Percentiles rank a stretch among this genome's conserved stretches.
phyloP scores from a whole-genome alignment of 176 grass and related monocot genomes.

The Oryza longistaminata region DNA sequence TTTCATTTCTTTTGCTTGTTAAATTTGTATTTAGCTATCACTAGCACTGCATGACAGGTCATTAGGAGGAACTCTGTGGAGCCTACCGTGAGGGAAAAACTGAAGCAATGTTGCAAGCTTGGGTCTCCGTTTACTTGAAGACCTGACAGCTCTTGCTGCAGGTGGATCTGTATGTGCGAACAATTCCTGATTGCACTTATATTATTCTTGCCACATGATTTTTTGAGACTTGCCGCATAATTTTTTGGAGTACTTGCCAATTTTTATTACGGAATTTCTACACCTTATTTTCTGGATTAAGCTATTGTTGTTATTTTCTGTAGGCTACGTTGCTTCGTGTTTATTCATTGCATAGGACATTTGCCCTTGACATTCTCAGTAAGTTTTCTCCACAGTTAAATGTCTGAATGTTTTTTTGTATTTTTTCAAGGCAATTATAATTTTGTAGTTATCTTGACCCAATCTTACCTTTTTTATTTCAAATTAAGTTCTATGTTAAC shows the following conservation, averaged over 20 bases:
- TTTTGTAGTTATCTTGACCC: conserved; percentile 9
- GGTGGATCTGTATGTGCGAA: conserved; percentile 99
- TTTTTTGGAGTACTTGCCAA: conserved; percentile 11
- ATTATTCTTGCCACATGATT: conserved; percentile 21
- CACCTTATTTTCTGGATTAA: conserved; percentile 36
- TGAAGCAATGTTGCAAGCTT: conserved; percentile 81
- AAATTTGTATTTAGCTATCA: conserved; percentile 37
- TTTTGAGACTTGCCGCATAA: background rate
- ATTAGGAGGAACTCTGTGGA: conserved; percentile 42
- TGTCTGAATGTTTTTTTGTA: background rate
- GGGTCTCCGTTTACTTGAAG: conserved; percentile 94
- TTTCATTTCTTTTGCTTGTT: conserved; percentile 34
- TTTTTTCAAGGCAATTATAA: background rate
- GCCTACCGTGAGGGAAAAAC: conserved; percentile 49
- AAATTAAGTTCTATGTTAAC: background rate
- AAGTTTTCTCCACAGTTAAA: conserved; percentile 38
- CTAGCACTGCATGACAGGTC: conserved; percentile 53
- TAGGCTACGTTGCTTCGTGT: conserved; percentile 80
- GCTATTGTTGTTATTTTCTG: conserved; percentile 34
- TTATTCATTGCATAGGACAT: conserved; percentile 82
- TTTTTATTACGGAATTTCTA: conserved; percentile 26
- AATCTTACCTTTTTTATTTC: conserved; percentile 17
- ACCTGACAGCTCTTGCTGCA: conserved; percentile 99
- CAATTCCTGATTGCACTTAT: conserved; percentile 44
- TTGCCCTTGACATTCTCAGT: conserved; percentile 98